Evolutionary conservation across 2,329 filamentous ascomycete genomes (phyloP).

Genomic region (Stachybotrys echinatus): DNA sequence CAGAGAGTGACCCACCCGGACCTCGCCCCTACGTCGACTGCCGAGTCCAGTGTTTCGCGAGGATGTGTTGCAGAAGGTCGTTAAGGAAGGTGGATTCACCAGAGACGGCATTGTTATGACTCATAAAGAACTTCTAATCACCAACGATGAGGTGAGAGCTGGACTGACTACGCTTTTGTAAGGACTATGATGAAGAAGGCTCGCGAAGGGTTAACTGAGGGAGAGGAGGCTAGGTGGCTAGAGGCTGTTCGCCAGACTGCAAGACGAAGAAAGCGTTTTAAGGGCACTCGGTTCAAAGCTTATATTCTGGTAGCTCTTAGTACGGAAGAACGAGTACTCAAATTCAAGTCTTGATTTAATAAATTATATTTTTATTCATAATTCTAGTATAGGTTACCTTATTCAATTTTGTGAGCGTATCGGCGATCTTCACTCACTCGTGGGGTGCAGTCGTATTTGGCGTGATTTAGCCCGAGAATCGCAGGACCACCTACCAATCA

Average conservation of each 20-base stretch:
- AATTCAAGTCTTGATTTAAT: too few species aligned
- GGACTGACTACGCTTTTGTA: slow-evolving; percentile 16
- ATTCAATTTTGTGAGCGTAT: too few species aligned
- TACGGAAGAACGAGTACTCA: too few species aligned
- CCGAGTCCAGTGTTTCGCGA: slow-evolving; percentile 18
- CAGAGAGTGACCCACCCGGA: slow-evolving; percentile 20
- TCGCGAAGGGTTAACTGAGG: slow-evolving; percentile 12
- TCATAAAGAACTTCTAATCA: slow-evolving; percentile 7
- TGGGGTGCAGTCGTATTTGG: too few species aligned
- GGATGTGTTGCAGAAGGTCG: slow-evolving; percentile 13
- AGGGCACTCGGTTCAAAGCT: slow-evolving; percentile 14
- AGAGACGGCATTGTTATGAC: slow-evolving; percentile 6
- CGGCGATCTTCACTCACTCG: too few species aligned
- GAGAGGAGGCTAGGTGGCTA: slow-evolving; percentile 16
- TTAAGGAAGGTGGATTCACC: slow-evolving; percentile 16
- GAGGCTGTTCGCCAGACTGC: slow-evolving; percentile 11
- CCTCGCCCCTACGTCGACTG: slow-evolving; percentile 14
- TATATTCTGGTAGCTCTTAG: slow-evolving; percentile 18
- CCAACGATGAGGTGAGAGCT: slow-evolving; percentile 7
- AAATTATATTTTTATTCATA: too few species aligned
- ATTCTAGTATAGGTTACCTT: too few species aligned
- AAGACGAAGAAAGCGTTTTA: slow-evolving; percentile 10
- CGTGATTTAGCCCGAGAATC: too few species aligned
- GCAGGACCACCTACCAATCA: too few species aligned
- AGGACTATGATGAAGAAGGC: slow-evolving; percentile 12